Base-by-base conservation (phyloP, 2,329 filamentous ascomycete genomes). In the Pezicula neosporulosa region DNA sequence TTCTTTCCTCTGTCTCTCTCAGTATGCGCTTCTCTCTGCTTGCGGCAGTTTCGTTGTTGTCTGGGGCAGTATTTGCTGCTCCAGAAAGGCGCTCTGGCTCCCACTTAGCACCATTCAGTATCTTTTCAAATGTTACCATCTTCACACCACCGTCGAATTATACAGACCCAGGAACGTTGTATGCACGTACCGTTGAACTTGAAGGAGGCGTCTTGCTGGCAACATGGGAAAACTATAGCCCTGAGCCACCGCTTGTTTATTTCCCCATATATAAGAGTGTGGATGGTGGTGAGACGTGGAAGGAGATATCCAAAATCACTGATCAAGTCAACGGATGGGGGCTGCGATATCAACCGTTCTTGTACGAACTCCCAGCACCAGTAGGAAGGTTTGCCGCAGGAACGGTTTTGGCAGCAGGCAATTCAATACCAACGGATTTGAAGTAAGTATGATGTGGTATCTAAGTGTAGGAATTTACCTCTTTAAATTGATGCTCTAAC, bases 271-370 rank as follows among this genome's bases (percentile, higher is more conserved):
- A 72, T 60, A 67, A 71, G 55, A 81, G 76, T 37, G 68, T 61
- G n/a, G 79, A 85, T 60, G 68, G 72, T 35, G 81, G 82, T 12
- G 62, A 72, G 48, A 82, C 77, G 2, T 90, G 86, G 86, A 72
- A 73, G 15, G 77, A 86, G 62, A 72, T 87, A 46, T 81, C 83
- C 4, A 75, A 75, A 15, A 80, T 89, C 9, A 71, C 80, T 13
- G 86, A 90, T 63, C 74, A 78, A 45, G 80, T 78, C 28, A 84
- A 87, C 56, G 77, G 77, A 39, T 83, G 80, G 71, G 86, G 86
- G 18, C 65, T 88, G 49, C 77, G 83, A 28, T 88, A 87, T 61
- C 87, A 90, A 60, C 87, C 87, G 0, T 80, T 81, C 65, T 71
- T 90, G 13, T 87, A 86, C 60, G 76, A 82, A 56, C 75, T 90